These are phyloP conservation scores for Leucocoprinus gongylophorus DNA, from an alignment of 1,284 basidiomycete genomes.

Conservation along the genomic window DNA sequence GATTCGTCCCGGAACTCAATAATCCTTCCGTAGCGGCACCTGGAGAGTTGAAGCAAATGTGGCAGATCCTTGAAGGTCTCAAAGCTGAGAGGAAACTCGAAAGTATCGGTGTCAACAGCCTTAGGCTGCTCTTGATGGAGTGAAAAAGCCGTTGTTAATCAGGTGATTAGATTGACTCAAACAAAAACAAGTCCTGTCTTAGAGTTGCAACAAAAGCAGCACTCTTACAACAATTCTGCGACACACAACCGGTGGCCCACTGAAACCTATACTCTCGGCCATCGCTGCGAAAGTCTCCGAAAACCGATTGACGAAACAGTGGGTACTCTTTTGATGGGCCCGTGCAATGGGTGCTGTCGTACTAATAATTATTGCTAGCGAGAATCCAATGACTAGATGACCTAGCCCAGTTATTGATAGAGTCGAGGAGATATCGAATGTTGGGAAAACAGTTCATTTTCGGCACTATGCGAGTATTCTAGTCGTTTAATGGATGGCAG, in stretches of 20 bases:
- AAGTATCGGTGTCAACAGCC: constrained; percentile 56
- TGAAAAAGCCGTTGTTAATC: constrained; percentile 47
- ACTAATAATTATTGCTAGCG: constrained; percentile 35
- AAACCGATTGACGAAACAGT: constrained; percentile 17
- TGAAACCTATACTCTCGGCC: constrained; percentile 37
- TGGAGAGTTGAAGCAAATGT: constrained; percentile 26
- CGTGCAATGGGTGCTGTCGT: constrained; percentile 21
- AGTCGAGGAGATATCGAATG: constrained; percentile 39
- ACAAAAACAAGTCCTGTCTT: constrained; percentile 24
- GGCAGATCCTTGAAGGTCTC: constrained; percentile 30
- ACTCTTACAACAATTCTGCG: constrained; percentile 29
- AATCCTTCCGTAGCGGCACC: constrained; percentile 30
- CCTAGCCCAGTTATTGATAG: constrained; percentile 30
- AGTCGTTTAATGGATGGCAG: neutral
- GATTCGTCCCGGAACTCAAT: constrained; percentile 34
- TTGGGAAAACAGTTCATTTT: constrained; percentile 42
- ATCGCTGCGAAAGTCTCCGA: constrained; percentile 31
- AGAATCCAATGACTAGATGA: constrained; percentile 40
- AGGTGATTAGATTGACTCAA: constrained; percentile 24
- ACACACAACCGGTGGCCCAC: constrained; percentile 35
- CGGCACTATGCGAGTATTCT: constrained; percentile 28
- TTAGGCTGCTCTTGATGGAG: constrained; percentile 39
- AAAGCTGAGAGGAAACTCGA: constrained; percentile 34
- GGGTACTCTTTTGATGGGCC: constrained; percentile 24
- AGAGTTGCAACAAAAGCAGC: constrained; percentile 33